These are phyloP conservation scores for Fusarium pseudonygamai DNA, from an alignment of 2,329 filamentous ascomycete genomes.

Conservation along the genomic window DNA sequence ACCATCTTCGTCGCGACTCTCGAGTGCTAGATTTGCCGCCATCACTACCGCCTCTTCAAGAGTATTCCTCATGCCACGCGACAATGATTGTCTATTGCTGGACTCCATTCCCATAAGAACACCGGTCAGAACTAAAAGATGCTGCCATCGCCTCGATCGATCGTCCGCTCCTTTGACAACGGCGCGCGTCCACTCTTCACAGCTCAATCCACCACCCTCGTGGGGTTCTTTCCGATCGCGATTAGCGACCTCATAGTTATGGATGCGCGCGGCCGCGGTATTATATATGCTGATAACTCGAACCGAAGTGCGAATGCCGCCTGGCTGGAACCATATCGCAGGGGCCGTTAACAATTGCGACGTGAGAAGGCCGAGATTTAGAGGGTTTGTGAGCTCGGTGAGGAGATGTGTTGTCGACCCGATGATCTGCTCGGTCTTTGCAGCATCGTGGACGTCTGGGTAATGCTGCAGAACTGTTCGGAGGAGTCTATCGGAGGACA, in stretches of 20 bases:
- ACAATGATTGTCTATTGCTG: constrained; percentile 70
- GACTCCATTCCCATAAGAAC: constrained; percentile 80
- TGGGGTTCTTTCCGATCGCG: constrained; percentile 44
- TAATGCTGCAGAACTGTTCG: constrained; percentile 71
- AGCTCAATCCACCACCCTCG: constrained; percentile 56
- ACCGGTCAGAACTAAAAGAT: constrained; percentile 82
- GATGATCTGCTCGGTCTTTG: constrained; percentile 65
- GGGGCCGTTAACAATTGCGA: constrained; percentile 77
- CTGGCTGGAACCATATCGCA: constrained; percentile 71
- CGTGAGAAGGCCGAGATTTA: constrained; percentile 77
- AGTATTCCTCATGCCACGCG: constrained; percentile 69
- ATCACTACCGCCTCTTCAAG: constrained; percentile 78
- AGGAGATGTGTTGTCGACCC: constrained; percentile 75
- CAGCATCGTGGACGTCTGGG: constrained; percentile 62
- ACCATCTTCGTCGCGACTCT: constrained; percentile 53
- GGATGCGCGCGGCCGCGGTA: constrained; percentile 67
- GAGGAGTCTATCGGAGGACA: constrained; percentile 74
- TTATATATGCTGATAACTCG: constrained; percentile 78
- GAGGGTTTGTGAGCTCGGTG: constrained; percentile 75
- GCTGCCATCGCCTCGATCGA: constrained; percentile 78
- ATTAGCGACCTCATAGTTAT: constrained; percentile 57
- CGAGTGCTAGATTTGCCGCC: constrained; percentile 80
- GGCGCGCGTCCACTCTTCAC: constrained; percentile 65
- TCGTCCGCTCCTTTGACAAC: constrained; percentile 67
- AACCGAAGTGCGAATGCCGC: constrained; percentile 70